phyloP scores from a whole-genome alignment of 441 rosid genomes.

The California macrophylla region DNA sequence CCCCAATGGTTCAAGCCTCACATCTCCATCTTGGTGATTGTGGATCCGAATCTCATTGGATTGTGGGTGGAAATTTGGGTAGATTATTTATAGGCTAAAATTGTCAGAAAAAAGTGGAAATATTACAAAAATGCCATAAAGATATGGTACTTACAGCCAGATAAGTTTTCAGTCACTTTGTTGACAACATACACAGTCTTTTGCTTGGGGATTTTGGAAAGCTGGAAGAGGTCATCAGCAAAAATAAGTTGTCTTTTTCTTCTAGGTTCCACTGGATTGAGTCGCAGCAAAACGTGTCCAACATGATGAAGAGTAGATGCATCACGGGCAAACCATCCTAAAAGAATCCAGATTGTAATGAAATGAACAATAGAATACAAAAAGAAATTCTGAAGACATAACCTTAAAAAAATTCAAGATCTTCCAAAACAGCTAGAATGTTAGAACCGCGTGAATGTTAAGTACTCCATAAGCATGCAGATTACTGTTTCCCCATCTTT shows the following conservation, averaged over 20 bases:
- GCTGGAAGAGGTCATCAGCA: constrained; percentile 82
- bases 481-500: background rate
- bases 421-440: background rate
- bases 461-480: background rate
- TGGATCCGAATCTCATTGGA: too few species aligned
- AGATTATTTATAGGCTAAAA: too few species aligned
- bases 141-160: constrained; percentile 68
- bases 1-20: too few species aligned
- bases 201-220: constrained; percentile 66
- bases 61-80: too few species aligned
- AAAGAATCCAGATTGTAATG: constrained; percentile 11
- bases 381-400: constrained; percentile 10
- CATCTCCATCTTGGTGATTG: too few species aligned
- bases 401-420: constrained; percentile 12
- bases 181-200: constrained; percentile 55
- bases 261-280: constrained; percentile 49
- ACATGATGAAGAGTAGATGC: constrained; percentile 57
- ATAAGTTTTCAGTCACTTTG: constrained; percentile 62
- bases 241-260: constrained; percentile 51
- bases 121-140: constrained; percentile 3
- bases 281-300: constrained; percentile 57
- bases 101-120: constrained; percentile 8
- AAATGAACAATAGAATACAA: constrained; percentile 12
- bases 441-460: background rate
- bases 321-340: constrained; percentile 85